Evolutionary conservation across 2,329 filamentous ascomycete genomes (phyloP), one percentile per base, ranked within the genome.

Genomic region (Myriosclerotinia scirpicola): DNA sequence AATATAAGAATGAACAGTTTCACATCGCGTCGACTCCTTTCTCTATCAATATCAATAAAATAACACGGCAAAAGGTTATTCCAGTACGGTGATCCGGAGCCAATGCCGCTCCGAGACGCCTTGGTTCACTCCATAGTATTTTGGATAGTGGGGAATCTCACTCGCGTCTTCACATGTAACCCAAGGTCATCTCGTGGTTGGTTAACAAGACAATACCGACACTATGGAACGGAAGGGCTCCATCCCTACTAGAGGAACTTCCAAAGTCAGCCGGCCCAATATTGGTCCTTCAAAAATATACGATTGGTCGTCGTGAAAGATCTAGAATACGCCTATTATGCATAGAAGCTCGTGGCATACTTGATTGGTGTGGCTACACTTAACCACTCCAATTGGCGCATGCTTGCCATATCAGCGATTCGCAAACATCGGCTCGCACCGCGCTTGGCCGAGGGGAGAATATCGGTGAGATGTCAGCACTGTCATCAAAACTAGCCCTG

Each of bases 391-490:
- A 44, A 56, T 42, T 58, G 40, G 55, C 44, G 55, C 55, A 58
- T 56, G 40, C 55, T 58, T 15, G 40, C 38, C 55, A 58, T 58
- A 26, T 46, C 22, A 52, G 22, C 22, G 34, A 30, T 30, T 22
- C 36, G 55, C 55, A 34, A 44, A 34, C 8, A 17, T 58, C 55
- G 55, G 55, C 40, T 58, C 55, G 55, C 55, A 30, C 55, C 55
- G 55, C 55, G 22, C 55, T 58, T 58, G 44, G 55, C 40, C 9
- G 44, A 44, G 55, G 55, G 40, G 22, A 44, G 40, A n/a, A 58
- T 34, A 44, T 54, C 55, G 22, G 55, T 44, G 55, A 44, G 5
- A 20, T 34, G 40, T 58, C 40, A 58, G 22, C 22, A 44, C 38
- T 56, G 8, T 20, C 40, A 59, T 53, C 7, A 17, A 30, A 53